phyloP scores from a whole-genome alignment of 163 green algal species.

The Chlamydomonas reinhardtii region DNA sequence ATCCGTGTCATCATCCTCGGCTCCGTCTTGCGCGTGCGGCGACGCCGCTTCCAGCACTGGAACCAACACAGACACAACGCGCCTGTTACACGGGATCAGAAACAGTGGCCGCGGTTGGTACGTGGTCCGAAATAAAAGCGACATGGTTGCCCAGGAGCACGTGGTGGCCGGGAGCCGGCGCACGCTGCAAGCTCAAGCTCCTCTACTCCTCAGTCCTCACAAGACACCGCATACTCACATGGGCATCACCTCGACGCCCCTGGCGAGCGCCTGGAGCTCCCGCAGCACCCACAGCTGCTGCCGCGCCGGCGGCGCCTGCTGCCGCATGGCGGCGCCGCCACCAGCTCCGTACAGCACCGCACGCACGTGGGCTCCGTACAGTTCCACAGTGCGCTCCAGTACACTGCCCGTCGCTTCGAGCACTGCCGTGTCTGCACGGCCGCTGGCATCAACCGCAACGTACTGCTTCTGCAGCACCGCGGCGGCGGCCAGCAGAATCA shows the following conservation, averaged over 20 bases:
- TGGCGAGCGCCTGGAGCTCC: background rate
- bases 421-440: background rate
- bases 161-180: too few species aligned
- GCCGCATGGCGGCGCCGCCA: too few species aligned
- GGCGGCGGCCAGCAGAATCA: constrained; percentile 20
- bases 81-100: background rate
- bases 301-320: too few species aligned
- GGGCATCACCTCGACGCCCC: background rate
- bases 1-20: background rate
- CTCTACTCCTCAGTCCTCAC: too few species aligned
- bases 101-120: background rate
- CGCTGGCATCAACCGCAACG: background rate
- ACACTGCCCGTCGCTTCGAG: background rate
- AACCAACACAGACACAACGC: background rate
- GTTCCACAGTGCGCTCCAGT: constrained; percentile 1
- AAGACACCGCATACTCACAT: background rate
- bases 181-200: too few species aligned
- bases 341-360: background rate
- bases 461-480: background rate
- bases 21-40: background rate
- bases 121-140: too few species aligned
- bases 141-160: too few species aligned
- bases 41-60: constrained; percentile 18
- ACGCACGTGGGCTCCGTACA: constrained; percentile 7
- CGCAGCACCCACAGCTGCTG: background rate